A percentile compares a stretch with the other conserved stretches of the same genome.
Evolutionary conservation across 495 filamentous ascomycete genomes (phyloP).

Genomic region (Xylaria acuta): DNA sequence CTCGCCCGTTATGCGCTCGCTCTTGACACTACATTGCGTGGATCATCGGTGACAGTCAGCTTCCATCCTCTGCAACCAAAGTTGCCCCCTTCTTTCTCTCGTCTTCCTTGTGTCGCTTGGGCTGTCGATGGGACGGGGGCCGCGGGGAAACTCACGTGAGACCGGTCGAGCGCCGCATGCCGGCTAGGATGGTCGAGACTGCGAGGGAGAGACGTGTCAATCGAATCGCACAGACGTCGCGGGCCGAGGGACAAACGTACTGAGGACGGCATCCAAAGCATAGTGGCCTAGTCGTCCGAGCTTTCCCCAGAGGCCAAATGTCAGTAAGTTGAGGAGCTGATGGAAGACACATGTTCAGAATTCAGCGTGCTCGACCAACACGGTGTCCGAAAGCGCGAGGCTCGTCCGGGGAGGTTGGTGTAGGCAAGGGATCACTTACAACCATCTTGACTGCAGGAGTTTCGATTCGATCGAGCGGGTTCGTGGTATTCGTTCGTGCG

Average conservation of each 20-base stretch:
- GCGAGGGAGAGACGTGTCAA: conserved; percentile 34
- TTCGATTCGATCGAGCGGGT: not conserved
- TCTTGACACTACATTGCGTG: conserved; percentile 80
- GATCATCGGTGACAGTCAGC: conserved; percentile 35
- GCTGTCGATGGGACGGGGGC: not conserved
- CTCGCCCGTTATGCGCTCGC: conserved; percentile 79
- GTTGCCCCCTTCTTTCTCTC: not conserved
- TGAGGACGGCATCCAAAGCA: conserved; percentile 92
- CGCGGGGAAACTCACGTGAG: conserved; percentile 78
- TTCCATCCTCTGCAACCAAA: not conserved
- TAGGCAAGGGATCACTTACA: conserved; percentile 41
- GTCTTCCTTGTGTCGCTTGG: not conserved
- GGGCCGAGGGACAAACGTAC: conserved; percentile 56
- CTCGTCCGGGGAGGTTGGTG: conserved; percentile 22
- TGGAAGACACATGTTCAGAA: conserved; percentile 30
- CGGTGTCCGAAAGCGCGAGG: conserved; percentile 3
- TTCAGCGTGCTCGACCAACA: conserved; percentile 23
- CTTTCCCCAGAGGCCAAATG: conserved; percentile 70
- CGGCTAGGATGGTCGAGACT: conserved; percentile 96
- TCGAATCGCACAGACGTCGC: not conserved
- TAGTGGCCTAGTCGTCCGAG: conserved; percentile 92
- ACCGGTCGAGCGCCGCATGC: conserved; percentile 94
- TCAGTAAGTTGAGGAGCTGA: conserved; percentile 68
- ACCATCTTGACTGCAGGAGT: conserved; percentile 47
- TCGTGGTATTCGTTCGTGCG: not conserved